Evolutionary conservation across 495 filamentous ascomycete genomes (phyloP).

Genomic region (Neurospora sp.): DNA sequence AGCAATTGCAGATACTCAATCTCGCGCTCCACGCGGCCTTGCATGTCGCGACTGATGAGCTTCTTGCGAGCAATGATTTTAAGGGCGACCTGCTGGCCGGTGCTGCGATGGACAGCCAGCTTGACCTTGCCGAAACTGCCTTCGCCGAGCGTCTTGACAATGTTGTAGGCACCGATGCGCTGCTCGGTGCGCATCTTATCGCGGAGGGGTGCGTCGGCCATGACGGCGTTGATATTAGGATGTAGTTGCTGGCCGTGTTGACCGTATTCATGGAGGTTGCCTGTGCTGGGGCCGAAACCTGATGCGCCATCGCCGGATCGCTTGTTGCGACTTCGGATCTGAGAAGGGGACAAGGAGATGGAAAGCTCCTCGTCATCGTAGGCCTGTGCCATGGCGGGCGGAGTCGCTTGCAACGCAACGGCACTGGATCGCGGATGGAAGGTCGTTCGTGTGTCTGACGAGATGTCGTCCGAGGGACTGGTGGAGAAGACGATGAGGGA

Average conservation of each 20-base stretch:
- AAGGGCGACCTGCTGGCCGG: constrained; percentile 85
- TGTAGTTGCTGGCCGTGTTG: constrained; percentile 17
- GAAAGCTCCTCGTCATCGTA: constrained; percentile 88
- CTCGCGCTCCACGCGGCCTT: constrained; percentile 90
- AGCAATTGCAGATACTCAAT: constrained; percentile 95
- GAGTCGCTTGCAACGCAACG: neutral
- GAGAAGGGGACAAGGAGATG: constrained; percentile 63
- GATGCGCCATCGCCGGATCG: constrained; percentile 14
- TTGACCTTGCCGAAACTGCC: constrained; percentile 98
- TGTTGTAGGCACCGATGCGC: constrained; percentile 81
- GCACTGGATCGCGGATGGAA: neutral
- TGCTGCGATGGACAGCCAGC: constrained; percentile 81
- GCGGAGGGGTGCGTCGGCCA: constrained; percentile 19
- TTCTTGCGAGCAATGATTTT: constrained; percentile 97
- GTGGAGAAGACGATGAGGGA: neutral
- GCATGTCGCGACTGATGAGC: constrained; percentile 92
- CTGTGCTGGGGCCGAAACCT: constrained; percentile 7
- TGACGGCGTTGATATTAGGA: constrained; percentile 16
- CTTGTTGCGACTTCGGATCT: constrained; percentile 44
- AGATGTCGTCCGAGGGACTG: neutral
- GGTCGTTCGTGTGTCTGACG: neutral
- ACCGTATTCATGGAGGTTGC: constrained; percentile 18
- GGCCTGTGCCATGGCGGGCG: constrained; percentile 40
- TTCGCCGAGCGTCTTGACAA: constrained; percentile 85
- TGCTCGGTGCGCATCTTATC: constrained; percentile 51